A percentile compares a stretch with the other conserved stretches of the same genome.
Evolutionary conservation across 1,139 yeast genomes (phyloP).

Genomic region (Suhomyces kunorum): DNA sequence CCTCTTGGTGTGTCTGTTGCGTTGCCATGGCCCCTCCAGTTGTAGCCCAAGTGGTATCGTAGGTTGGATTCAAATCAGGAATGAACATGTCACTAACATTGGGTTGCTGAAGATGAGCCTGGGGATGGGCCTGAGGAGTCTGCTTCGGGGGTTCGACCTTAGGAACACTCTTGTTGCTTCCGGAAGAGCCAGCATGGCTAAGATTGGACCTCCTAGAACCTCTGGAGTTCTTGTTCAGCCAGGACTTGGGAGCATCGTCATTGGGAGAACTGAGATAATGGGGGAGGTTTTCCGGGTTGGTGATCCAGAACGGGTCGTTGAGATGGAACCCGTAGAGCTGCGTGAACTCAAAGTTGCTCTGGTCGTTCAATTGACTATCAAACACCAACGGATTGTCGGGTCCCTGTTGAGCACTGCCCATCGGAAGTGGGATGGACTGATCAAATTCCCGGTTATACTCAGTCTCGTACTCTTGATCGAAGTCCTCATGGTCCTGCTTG

Average conservation of each 20-base stretch:
- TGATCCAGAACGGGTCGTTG: constrained; percentile 47
- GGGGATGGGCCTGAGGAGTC: neutral
- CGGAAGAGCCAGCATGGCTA: neutral
- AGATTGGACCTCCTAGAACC: neutral
- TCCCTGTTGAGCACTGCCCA: neutral
- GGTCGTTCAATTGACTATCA: constrained; percentile 5
- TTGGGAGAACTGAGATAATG: constrained; percentile 40
- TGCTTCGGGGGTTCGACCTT: neutral
- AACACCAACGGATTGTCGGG: constrained; percentile 3
- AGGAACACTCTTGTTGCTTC: neutral
- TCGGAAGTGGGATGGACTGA: constrained; percentile 2
- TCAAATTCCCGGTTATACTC: constrained; percentile 2
- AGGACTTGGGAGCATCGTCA: constrained; percentile 24
- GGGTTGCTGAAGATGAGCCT: constrained; percentile 1
- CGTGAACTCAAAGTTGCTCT: constrained; percentile 10
- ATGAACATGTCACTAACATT: constrained; percentile 8
- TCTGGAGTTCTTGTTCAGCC: neutral
- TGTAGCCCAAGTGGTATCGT: constrained; percentile 4
- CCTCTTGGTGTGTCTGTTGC: neutral
- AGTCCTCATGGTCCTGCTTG: constrained; percentile 5
- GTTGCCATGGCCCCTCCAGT: neutral
- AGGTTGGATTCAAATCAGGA: constrained; percentile 3
- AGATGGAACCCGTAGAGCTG: constrained; percentile 32
- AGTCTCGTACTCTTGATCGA: constrained; percentile 1
- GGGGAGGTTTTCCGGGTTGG: constrained; percentile 44